A percentile compares a stretch with the other conserved stretches of the same genome.
Evolutionary conservation across 1,139 yeast genomes (phyloP).

Genomic region (Geotrichum aggregatum): DNA sequence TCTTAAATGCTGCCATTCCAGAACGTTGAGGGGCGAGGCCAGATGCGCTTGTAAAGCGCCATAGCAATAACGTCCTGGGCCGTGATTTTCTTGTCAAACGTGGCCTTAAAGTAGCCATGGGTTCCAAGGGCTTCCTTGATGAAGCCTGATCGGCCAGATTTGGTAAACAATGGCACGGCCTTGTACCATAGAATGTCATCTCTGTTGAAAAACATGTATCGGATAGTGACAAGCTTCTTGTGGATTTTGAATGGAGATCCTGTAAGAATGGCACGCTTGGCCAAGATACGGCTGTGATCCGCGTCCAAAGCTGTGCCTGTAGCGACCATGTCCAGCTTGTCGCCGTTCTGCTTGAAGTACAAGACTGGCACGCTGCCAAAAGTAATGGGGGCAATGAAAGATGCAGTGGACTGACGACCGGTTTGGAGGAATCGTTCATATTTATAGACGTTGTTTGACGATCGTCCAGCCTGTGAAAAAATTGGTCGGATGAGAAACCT

Average conservation of each 20-base stretch:
- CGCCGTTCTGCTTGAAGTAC: constrained; percentile 39
- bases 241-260: constrained; percentile 96
- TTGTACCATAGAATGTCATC: constrained; percentile 88
- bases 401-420: constrained; percentile 72
- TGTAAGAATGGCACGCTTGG: constrained; percentile 83
- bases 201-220: constrained; percentile 95
- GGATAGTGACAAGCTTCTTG: constrained; percentile 82
- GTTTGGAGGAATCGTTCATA: constrained; percentile 79
- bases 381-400: constrained; percentile 84
- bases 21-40: constrained; percentile 54
- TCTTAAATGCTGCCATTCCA: constrained; percentile 18
- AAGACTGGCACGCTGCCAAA: constrained; percentile 57
- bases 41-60: constrained; percentile 88
- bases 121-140: constrained; percentile 96
- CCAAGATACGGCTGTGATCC: constrained; percentile 78
- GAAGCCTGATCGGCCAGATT: constrained; percentile 86
- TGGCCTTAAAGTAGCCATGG: constrained; percentile 95
- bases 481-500: constrained; percentile 80
- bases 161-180: constrained; percentile 88
- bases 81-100: constrained; percentile 83
- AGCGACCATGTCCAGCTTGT: constrained; percentile 65
- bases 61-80: constrained; percentile 93
- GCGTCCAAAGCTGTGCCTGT: constrained; percentile 87
- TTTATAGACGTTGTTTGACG: constrained; percentile 81
- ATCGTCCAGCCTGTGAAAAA: constrained; percentile 70